Base-by-base conservation (phyloP, 768 basidiomycete genomes). In the Pisolithus marmoratus region DNA sequence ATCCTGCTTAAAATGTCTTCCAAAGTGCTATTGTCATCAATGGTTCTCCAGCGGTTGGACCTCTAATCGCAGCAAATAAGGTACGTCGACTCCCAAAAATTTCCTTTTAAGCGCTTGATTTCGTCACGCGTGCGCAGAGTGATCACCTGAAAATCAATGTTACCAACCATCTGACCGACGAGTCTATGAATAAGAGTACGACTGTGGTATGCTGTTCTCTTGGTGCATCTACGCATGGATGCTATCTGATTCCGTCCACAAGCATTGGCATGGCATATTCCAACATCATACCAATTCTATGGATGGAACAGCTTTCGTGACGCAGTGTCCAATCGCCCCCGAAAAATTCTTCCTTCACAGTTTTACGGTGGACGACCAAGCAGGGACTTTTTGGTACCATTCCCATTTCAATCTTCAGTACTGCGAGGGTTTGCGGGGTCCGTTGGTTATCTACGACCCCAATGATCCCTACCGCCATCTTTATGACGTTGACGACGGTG, bases 391-490 rank as follows among this genome's bases (percentile, higher is more conserved):
- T 54, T 80, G 79, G 77, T 77, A 72, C 58, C 74, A 61, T 54
- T 75, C 74, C 15, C 78, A 79, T 51, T 62, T 70, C 65, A 71
- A 68, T 6, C 71, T 71, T 1, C 80, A 81, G 55, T 81, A 80
- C 50, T 82, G 81, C 47, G 80, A 82, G 49, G 80, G 80, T 0
- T 67, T 82, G 23, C 63, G 80, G 40, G 80, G 79, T 0, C 67
- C 74, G 2, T 36, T 80, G 34, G 70, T 81, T 7, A 64, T 81
- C 14, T 76, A 78, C 36, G 76, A 78, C 44, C 69, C 65, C 8
- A 19, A 63, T 11, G 71, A 71, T 51, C 69, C 67, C 6, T 54
- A 61, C 36, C 53, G 46, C 14, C n/a, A n/a, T 26, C 50, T 71
- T 55, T 65, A 67, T 47, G 74, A 77, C 41, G 64, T 74, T 26